Conservation (phyloP, 768 basidiomycete genomes). For the Pulveroboletus sp. region DNA sequence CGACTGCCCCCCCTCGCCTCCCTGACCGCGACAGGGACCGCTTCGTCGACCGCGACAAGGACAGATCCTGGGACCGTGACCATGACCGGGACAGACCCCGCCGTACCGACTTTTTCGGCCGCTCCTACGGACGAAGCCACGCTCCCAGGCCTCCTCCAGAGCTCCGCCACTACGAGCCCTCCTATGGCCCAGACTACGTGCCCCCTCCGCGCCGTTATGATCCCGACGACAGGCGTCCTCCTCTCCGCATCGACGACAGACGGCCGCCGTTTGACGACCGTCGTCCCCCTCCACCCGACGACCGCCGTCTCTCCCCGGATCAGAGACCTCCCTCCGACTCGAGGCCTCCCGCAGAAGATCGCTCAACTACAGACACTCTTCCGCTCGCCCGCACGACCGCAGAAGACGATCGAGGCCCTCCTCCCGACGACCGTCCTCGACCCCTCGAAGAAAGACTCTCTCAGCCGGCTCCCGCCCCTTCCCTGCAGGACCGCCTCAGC, state of each 20-base stretch:
- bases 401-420: constrained; percentile 29
- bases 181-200: constrained; percentile 34
- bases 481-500: constrained; percentile 37
- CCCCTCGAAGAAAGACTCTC: constrained; percentile 39
- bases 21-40: constrained; percentile 35
- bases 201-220: constrained; percentile 35
- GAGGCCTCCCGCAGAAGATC: constrained; percentile 21
- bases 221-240: constrained; percentile 26
- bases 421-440: constrained; percentile 28
- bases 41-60: constrained; percentile 30
- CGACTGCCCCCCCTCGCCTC: constrained; percentile 26
- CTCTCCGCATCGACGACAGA: constrained; percentile 30
- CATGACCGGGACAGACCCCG: constrained; percentile 36
- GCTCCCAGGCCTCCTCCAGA: constrained; percentile 43
- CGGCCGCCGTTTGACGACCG: constrained; percentile 29
- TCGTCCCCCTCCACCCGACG: constrained; percentile 24
- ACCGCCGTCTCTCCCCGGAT: constrained; percentile 30
- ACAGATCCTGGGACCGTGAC: constrained; percentile 37
- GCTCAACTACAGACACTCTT: constrained; percentile 17
- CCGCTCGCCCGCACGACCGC: constrained; percentile 13
- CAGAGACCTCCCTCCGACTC: constrained; percentile 17
- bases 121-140: constrained; percentile 38
- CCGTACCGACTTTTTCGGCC: constrained; percentile 35
- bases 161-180: constrained; percentile 45
- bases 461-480: constrained; percentile 30